Percentiles rank a stretch among this genome's conserved stretches.
phyloP scores from a whole-genome alignment of 2,329 filamentous ascomycete genomes.

The Phaeosphaeria sp. region DNA sequence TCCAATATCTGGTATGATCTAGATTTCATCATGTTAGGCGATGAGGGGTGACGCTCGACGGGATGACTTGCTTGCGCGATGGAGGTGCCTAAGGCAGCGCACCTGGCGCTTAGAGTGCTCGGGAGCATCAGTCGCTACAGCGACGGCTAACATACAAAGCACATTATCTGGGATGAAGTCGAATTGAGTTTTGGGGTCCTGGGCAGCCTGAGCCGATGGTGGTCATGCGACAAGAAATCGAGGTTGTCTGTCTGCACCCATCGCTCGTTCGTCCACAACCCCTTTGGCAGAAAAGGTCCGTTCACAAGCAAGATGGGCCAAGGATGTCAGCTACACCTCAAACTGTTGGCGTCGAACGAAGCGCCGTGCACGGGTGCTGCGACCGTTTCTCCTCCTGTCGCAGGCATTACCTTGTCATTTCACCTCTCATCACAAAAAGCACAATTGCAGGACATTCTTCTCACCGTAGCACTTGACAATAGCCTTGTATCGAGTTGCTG shows the following conservation, averaged over 20 bases:
- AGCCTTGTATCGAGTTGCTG: neutral
- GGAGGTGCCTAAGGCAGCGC: constrained; percentile 39
- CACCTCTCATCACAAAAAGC: neutral
- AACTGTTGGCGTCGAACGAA: constrained; percentile 12
- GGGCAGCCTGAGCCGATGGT: neutral
- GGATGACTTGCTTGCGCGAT: constrained; percentile 36
- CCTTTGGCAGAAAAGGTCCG: constrained; percentile 12
- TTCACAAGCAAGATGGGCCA: constrained; percentile 2
- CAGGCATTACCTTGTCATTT: constrained; percentile 5
- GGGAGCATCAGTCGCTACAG: constrained; percentile 29
- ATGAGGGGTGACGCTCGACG: constrained; percentile 10
- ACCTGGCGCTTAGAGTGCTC: constrained; percentile 42
- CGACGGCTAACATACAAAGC: neutral
- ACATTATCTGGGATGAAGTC: neutral
- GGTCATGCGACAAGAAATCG: neutral
- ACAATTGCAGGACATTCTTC: neutral
- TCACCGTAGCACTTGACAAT: neutral
- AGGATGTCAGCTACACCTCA: constrained; percentile 3
- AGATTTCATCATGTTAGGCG: constrained; percentile 13
- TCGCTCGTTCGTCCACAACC: constrained; percentile 3
- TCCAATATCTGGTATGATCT: constrained; percentile 40
- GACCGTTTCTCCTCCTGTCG: neutral
- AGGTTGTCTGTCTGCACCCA: neutral
- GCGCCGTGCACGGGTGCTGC: constrained; percentile 4
- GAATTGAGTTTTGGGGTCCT: neutral